Conservation (phyloP, 2,329 filamentous ascomycete species). For the Blastomyces parvus region DNA sequence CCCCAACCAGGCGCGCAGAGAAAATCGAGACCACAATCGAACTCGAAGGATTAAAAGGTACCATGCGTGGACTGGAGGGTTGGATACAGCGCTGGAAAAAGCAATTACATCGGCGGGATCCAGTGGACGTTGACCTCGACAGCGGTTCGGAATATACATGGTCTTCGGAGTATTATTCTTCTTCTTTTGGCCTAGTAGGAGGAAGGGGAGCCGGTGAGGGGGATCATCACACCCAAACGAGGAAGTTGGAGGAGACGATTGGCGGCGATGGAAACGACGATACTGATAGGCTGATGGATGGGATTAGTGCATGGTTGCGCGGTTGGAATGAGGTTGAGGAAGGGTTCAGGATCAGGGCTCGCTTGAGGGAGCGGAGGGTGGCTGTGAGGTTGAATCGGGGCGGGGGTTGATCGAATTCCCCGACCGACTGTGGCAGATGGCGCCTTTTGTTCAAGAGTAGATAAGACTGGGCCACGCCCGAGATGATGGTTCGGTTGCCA, state of each 20-base stretch:
- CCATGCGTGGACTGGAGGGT: constrained; percentile 26
- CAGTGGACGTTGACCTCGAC: not conserved
- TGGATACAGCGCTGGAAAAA: constrained; percentile 26
- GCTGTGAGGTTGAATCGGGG: not conserved
- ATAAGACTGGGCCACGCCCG: not conserved
- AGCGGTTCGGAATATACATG: not conserved
- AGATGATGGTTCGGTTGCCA: not conserved
- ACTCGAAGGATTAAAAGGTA: constrained; percentile 29
- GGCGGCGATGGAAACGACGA: constrained; percentile 16
- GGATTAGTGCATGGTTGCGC: constrained; percentile 35
- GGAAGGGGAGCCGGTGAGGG: not conserved
- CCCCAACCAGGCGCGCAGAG: constrained; percentile 15
- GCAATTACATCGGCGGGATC: constrained; percentile 15
- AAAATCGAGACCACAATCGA: constrained; percentile 28
- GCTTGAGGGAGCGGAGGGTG: constrained; percentile 43
- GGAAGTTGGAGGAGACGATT: not conserved
- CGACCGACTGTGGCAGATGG: not conserved
- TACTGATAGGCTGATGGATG: constrained; percentile 28
- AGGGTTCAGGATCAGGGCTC: constrained; percentile 37
- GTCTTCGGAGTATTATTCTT: not conserved
- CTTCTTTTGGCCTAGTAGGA: not conserved
- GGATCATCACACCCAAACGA: not conserved
- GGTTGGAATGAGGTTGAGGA: constrained; percentile 37
- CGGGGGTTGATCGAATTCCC: not conserved
- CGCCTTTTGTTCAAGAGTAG: not conserved